A percentile compares a stretch with the other conserved stretches of the same genome.
phyloP scores from a whole-genome alignment of 176 grass and related monocot species.

The Alloteropsis semialata region DNA sequence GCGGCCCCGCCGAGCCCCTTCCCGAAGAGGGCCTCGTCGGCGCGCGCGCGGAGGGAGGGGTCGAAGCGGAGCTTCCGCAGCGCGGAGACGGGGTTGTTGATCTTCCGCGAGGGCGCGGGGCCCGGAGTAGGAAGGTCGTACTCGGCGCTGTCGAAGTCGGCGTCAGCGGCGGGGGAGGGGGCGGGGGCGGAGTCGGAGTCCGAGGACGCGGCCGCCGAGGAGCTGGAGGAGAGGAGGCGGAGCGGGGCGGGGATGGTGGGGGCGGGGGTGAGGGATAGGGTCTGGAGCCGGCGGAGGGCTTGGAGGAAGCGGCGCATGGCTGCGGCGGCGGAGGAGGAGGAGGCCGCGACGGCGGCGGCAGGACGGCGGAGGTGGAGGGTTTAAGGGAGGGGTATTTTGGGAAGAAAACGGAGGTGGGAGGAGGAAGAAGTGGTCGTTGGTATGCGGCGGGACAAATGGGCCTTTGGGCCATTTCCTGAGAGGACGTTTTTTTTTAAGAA shows the following conservation, averaged over 20 bases:
- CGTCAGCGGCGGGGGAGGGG: not conserved
- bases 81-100: slow-evolving; percentile 24
- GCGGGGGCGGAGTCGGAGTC: slow-evolving; percentile 29
- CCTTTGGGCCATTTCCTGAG: not conserved
- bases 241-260: not conserved
- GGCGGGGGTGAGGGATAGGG: not conserved
- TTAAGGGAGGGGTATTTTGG: slow-evolving; percentile 28
- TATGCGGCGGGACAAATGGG: not conserved
- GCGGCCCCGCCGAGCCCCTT: not conserved
- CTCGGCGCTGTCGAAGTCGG: slow-evolving; percentile 43
- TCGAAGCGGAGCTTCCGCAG: slow-evolving; percentile 50
- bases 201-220: slow-evolving; percentile 19
- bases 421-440: not conserved
- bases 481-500: too few relatives aligned
- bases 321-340: not conserved
- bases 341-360: not conserved
- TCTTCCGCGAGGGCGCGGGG: not conserved
- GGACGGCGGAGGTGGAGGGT: slow-evolving; percentile 32
- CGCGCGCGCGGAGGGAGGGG: slow-evolving; percentile 63
- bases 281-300: slow-evolving; percentile 21
- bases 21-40: slow-evolving; percentile 69
- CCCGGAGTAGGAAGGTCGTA: slow-evolving; percentile 33
- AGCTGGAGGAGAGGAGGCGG: slow-evolving; percentile 32
- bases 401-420: not conserved
- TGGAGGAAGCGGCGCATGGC: slow-evolving; percentile 41